Evolutionary conservation across 768 basidiomycete species (phyloP), one percentile per base, ranked within the genome.

Genomic region (Leccinum ochraceum): DNA sequence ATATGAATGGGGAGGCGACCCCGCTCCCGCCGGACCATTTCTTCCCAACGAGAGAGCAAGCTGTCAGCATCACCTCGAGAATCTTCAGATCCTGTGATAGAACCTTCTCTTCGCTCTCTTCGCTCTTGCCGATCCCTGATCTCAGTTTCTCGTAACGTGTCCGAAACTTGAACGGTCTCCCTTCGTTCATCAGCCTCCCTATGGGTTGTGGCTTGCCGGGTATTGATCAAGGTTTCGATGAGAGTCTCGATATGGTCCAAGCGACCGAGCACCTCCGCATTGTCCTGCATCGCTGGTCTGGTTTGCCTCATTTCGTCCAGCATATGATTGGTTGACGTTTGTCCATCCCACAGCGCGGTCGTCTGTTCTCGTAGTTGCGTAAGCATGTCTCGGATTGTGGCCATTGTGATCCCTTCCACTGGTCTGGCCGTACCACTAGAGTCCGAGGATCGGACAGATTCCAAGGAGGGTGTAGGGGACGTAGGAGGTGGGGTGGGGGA

Each of bases 241-340:
- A 74, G 67, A 0, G 20, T 56, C 42, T 75, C 70, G 42, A 74
- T 73, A 36, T 39, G 60, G 5, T 56, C 54, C 48, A 75, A 62
- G 2, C 77, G 74, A 7, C 73, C 73, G 3, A 72, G 58, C 16
- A 77, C 55, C 55, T 79, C 79, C 68, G 82, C 55, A 68, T 78
- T 74, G 68, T 82, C 78, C 28, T 67, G 68, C 22, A 71, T 68
- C n/a, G 70, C 63, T 51, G 78, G 73, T 20, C 81, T 79, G 32
- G 78, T 67, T 14, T 80, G 78, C 20, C 83, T 81, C 56, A 94
- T 75, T 26, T 86, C 83, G 58, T 89, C 84, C 37, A 95, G 72
- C 60, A 85, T 75, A 32, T 82, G 79, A 55, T 86, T 85, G 7
- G 88, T 82, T 0, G 81, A 76, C 0, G 72, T 66, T 71, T 95